Evolutionary conservation across 441 rosid genomes (phyloP).

Genomic region (Geranium incanum): DNA sequence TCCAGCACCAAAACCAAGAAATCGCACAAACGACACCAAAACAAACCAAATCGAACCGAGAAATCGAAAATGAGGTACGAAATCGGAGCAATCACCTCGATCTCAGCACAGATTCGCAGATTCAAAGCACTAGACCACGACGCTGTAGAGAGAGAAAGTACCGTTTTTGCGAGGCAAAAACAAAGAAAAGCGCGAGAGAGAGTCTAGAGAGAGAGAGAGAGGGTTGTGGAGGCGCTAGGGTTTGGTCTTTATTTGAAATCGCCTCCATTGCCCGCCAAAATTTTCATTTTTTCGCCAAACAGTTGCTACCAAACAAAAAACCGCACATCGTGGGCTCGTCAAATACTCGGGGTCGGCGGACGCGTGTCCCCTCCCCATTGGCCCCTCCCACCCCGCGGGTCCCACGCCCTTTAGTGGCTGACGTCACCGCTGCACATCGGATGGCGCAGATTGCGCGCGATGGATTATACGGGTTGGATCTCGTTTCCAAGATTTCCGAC

Average conservation of each 20-base stretch:
- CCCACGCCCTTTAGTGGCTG: slow-evolving; percentile 14
- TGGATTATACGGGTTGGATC: slow-evolving; percentile 16
- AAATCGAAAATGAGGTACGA: slow-evolving; percentile 12
- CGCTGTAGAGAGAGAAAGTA: slow-evolving; percentile 18
- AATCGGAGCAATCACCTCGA: slow-evolving; percentile 8
- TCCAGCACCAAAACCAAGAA: background rate
- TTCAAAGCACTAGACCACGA: slow-evolving; percentile 4
- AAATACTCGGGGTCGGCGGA: background rate
- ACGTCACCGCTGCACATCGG: slow-evolving; percentile 21
- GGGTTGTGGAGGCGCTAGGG: slow-evolving; percentile 50
- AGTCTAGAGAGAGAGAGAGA: slow-evolving; percentile 24
- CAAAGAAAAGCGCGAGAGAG: slow-evolving; percentile 11
- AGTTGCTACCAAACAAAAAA: slow-evolving; percentile 19
- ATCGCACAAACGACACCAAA: background rate
- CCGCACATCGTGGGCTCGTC: slow-evolving; percentile 5
- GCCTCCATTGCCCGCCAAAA: slow-evolving; percentile 70
- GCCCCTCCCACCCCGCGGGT: slow-evolving; percentile 16
- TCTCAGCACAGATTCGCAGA: background rate
- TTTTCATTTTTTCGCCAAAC: slow-evolving; percentile 23
- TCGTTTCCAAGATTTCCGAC: background rate
- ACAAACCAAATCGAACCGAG: background rate
- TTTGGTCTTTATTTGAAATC: slow-evolving; percentile 57
- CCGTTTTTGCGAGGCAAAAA: slow-evolving; percentile 12
- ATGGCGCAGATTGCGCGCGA: slow-evolving; percentile 43
- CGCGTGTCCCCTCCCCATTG: slow-evolving; percentile 40